phyloP scores from a whole-genome alignment of 2,329 filamentous ascomycete species.

The Curvularia verruculosa region DNA sequence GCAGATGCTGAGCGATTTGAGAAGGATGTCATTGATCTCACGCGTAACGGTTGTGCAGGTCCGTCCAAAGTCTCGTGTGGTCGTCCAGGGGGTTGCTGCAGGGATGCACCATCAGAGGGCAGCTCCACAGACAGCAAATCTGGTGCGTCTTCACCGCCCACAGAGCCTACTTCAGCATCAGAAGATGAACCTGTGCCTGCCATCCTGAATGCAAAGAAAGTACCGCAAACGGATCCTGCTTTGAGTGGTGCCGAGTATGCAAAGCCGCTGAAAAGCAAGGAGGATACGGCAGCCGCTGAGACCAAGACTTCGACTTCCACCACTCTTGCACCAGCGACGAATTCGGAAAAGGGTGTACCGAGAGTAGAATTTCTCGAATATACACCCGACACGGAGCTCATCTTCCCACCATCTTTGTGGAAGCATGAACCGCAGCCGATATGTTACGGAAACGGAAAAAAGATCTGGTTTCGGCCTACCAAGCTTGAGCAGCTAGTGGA shows the following conservation, averaged over 20 bases:
- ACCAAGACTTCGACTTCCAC: constrained; percentile 56
- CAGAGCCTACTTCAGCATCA: constrained; percentile 34
- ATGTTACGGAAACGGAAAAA: constrained; percentile 89
- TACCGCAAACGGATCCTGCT: constrained; percentile 27
- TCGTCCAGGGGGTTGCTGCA: constrained; percentile 48
- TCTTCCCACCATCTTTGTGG: constrained; percentile 84
- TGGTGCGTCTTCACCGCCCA: constrained; percentile 35
- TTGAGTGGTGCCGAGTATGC: constrained; percentile 44
- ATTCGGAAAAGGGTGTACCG: constrained; percentile 59
- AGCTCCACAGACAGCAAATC: constrained; percentile 39
- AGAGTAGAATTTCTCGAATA: constrained; percentile 85
- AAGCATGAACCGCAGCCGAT: constrained; percentile 80
- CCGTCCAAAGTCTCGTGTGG: constrained; percentile 42
- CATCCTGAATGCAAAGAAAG: constrained; percentile 29
- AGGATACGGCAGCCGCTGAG: constrained; percentile 45
- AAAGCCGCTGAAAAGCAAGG: constrained; percentile 46
- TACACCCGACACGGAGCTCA: constrained; percentile 86
- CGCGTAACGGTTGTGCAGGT: constrained; percentile 31
- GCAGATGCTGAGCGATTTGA: constrained; percentile 30
- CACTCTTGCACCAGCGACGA: constrained; percentile 49
- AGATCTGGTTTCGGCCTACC: constrained; percentile 89
- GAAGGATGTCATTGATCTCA: constrained; percentile 35
- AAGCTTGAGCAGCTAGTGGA: constrained; percentile 84
- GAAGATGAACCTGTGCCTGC: constrained; percentile 39
- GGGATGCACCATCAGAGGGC: constrained; percentile 40